These are phyloP conservation scores for Globomyces sp. DNA, from an alignment of 371 early-diverging fungal genomes.

Conservation along the genomic window DNA sequence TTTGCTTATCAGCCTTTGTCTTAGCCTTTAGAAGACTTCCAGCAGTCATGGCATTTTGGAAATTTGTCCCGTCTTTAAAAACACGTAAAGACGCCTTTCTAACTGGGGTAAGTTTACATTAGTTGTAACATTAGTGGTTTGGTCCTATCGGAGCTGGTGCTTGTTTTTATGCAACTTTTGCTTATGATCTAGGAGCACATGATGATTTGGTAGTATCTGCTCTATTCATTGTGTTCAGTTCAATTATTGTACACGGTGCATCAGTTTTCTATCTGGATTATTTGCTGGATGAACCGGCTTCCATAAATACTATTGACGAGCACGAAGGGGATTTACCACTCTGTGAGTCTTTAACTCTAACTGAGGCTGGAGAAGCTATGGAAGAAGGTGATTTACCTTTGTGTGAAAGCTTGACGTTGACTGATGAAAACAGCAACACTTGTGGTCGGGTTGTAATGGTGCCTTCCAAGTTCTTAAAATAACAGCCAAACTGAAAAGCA, in stretches of 20 bases:
- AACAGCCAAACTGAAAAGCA: no score
- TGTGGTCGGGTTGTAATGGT: no score
- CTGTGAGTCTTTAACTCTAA: no score
- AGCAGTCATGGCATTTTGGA: conserved; percentile 62
- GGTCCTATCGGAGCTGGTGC: conserved; percentile 95
- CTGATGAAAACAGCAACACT: no score
- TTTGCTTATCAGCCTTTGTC: conserved; percentile 38
- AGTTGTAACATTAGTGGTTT: conserved; percentile 62
- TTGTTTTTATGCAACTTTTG: conserved; percentile 63
- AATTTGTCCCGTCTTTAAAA: conserved; percentile 69
- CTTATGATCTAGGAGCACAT: conserved; percentile 48
- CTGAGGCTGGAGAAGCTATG: no score
- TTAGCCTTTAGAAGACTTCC: conserved; percentile 85
- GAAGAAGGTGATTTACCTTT: no score
- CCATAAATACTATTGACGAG: no score
- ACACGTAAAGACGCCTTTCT: conserved; percentile 82
- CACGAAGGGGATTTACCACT: no score
- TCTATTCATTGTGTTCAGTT: conserved; percentile 70
- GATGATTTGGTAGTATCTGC: neutral
- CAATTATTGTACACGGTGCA: conserved; percentile 77
- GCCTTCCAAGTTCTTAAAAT: no score
- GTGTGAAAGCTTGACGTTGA: no score
- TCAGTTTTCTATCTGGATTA: conserved; percentile 40
- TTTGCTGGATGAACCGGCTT: neutral
- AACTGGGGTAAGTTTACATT: conserved; percentile 55